phyloP scores from a whole-genome alignment of 2,329 filamentous ascomycete genomes.

The Calcarisporium arbuscula region DNA sequence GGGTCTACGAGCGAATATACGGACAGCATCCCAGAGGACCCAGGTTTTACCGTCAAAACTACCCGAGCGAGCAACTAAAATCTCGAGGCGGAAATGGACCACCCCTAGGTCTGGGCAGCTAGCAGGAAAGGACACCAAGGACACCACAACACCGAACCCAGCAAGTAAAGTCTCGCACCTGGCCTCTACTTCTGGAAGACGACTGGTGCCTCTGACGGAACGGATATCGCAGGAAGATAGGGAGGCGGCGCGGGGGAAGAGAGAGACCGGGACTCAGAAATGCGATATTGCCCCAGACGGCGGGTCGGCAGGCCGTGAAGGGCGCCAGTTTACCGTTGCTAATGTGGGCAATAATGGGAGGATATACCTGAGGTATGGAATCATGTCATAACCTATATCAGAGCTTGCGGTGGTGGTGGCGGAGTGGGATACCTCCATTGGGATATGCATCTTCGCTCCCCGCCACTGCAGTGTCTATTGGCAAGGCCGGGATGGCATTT shows the following conservation, averaged over 20 bases:
- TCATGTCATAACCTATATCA: background rate
- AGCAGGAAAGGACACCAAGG: constrained; percentile 5
- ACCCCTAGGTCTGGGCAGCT: constrained; percentile 2
- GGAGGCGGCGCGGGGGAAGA: constrained; percentile 33
- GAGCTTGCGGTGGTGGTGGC: background rate
- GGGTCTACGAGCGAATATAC: background rate
- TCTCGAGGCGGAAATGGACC: constrained; percentile 6
- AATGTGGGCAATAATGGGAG: constrained; percentile 79
- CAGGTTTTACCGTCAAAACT: constrained; percentile 8
- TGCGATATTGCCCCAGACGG: constrained; percentile 55
- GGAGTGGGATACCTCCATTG: no score
- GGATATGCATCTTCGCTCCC: no score
- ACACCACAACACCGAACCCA: constrained; percentile 7
- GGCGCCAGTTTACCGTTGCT: constrained; percentile 69
- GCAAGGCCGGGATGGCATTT: background rate
- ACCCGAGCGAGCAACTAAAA: constrained; percentile 4
- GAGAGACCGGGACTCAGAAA: constrained; percentile 48
- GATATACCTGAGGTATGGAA: constrained; percentile 69
- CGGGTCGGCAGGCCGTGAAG: constrained; percentile 54
- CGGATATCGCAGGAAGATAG: constrained; percentile 37
- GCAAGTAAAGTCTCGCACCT: constrained; percentile 10
- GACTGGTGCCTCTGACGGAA: constrained; percentile 41
- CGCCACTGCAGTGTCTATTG: background rate
- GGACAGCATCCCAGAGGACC: constrained; percentile 1
- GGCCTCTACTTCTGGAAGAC: constrained; percentile 20